Base-by-base conservation (phyloP, 257 asterid species). In the Jaltomata sinuosa region DNA sequence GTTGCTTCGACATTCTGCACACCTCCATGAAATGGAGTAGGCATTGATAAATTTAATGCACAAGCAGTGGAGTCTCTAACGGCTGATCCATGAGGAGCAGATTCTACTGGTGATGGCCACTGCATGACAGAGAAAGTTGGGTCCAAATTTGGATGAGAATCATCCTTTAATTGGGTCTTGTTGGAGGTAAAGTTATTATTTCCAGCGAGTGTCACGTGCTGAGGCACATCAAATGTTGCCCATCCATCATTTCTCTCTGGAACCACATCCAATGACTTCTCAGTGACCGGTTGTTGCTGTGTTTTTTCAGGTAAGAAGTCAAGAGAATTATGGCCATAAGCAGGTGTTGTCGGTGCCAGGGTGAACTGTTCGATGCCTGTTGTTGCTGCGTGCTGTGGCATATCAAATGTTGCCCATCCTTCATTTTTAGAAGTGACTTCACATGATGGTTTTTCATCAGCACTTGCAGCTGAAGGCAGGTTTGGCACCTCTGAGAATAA, bases 331-430 rank as follows among this genome's bases (percentile, higher is more conserved):
- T 85, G 92, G 84, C 80, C 91, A 57, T 92, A 88, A 86, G 93
- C 85, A 85, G 90, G 86, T 81, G 86, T 57, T 81, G 86, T 57
- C 36, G 77, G 74, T 52, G 88, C 85, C 79, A 87, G 85, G n/a
- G 87, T 52, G 85, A 87, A 81, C 77, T 83, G 88, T 53, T 85
- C 91, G 31, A 84, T 67, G 71, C 82, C 87, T 47, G 68, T 11
- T 72, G 95, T 88, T 79, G 59, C 89, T 82, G 79, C 19, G 16
- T 86, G 90, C 84, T 86, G 89, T 83, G 91, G 90, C 47, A 83
- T 67, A 80, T 90, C 93, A 89, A 90, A 90, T 80, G 89, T 90
- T 52, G 93, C 93, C 93, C 91, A 89, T 69, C 93, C 89, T 87
- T 81, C 91, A 86, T 89, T 89, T 84, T 84, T 82, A n/a, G 85